phyloP scores from a whole-genome alignment of 495 filamentous ascomycete species.

The Penicillium arizonense region DNA sequence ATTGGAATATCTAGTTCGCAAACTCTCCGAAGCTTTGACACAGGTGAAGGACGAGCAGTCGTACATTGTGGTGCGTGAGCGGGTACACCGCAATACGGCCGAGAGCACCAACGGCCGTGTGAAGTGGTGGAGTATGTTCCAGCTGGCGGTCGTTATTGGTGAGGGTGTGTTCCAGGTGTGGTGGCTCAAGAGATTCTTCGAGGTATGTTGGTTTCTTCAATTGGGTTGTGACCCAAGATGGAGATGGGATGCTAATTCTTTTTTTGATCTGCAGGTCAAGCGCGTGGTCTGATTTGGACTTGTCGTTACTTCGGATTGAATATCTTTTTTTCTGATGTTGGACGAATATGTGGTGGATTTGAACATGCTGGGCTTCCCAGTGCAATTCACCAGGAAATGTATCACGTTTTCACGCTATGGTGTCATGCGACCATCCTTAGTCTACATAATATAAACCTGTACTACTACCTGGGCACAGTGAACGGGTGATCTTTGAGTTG shows the following conservation, averaged over 20 bases:
- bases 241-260: not conserved
- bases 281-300: conserved; percentile 37
- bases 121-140: conserved; percentile 99
- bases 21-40: conserved; percentile 77
- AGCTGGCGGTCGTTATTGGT: conserved; percentile 82
- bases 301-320: conserved; percentile 8
- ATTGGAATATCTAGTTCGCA: conserved; percentile 59
- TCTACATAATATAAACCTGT: conserved; percentile 25
- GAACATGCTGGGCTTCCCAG: conserved; percentile 1
- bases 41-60: conserved; percentile 97
- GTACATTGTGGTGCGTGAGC: conserved; percentile 93
- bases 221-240: not conserved
- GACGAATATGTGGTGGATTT: conserved; percentile 7
- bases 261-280: conserved; percentile 34
- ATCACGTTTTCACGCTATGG: conserved; percentile 18
- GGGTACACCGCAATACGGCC: conserved; percentile 95
- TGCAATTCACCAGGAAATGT: conserved; percentile 9
- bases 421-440: conserved; percentile 24
- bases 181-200: conserved; percentile 98
- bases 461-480: conserved; percentile 9
- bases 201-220: conserved; percentile 54
- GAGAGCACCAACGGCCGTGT: conserved; percentile 97
- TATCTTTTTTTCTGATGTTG: conserved; percentile 6
- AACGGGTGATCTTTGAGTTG: not conserved
- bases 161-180: conserved; percentile 98